Percentiles rank a stretch among this genome's conserved stretches.
These are phyloP conservation scores for Ophioceras dolichostomum DNA, from an alignment of 2,329 filamentous ascomycete genomes.

Conservation along the genomic window DNA sequence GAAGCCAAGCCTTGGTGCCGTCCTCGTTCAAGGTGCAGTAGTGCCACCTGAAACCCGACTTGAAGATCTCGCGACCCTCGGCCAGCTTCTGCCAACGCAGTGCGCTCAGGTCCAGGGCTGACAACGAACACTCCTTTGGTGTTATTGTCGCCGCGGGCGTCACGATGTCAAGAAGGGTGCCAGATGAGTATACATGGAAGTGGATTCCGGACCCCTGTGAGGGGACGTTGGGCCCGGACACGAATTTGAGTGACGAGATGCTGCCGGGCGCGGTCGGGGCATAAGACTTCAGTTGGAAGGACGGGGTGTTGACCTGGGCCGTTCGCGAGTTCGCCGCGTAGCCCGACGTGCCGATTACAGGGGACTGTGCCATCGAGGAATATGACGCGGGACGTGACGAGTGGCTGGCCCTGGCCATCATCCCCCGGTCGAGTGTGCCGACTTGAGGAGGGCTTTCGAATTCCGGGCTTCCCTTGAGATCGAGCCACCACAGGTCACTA, in stretches of 20 bases:
- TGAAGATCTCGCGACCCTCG: conserved; percentile 89
- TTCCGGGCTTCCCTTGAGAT: conserved; percentile 80
- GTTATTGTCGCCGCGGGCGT: conserved; percentile 83
- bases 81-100: conserved; percentile 92
- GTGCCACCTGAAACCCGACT: conserved; percentile 88
- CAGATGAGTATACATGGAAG: conserved; percentile 90
- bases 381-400: conserved; percentile 33
- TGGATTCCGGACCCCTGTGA: conserved; percentile 85
- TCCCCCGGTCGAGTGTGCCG: conserved; percentile 32
- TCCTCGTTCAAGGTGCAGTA: conserved; percentile 95
- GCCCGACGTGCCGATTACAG: conserved; percentile 45
- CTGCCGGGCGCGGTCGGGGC: conserved; percentile 77
- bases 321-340: conserved; percentile 58
- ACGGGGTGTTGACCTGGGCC: conserved; percentile 53
- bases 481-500: conserved; percentile 94
- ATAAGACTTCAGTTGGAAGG: conserved; percentile 57
- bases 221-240: conserved; percentile 75
- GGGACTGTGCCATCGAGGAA: conserved; percentile 35
- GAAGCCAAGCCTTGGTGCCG: conserved; percentile 89
- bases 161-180: conserved; percentile 84
- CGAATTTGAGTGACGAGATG: conserved; percentile 82
- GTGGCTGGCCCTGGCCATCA: conserved; percentile 22
- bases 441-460: conserved; percentile 59
- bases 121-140: conserved; percentile 79
- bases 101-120: conserved; percentile 74